Evolutionary conservation across 1,284 basidiomycete genomes (phyloP).

Genomic region (Crepidotus sp.): DNA sequence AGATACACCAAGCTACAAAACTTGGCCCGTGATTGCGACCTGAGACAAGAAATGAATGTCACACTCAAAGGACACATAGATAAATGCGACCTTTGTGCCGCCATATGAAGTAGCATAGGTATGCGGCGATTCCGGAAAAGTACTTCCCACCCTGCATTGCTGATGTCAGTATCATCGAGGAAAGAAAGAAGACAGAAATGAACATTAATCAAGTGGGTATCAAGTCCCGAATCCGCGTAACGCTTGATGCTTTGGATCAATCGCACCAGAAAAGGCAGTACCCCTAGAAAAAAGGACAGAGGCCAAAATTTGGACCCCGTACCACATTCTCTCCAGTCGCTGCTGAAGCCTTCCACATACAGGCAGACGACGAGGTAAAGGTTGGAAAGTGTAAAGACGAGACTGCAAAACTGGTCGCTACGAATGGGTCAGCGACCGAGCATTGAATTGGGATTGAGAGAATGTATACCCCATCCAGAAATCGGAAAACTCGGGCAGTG

Average conservation of each 20-base stretch:
- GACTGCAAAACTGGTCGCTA: conserved; percentile 79
- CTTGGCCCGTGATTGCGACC: conserved; percentile 4
- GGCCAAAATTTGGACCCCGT: conserved; percentile 46
- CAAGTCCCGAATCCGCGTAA: conserved; percentile 66
- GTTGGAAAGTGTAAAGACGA: conserved; percentile 67
- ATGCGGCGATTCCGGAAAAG: conserved; percentile 51
- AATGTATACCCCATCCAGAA: conserved; percentile 69
- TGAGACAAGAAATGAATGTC: neutral
- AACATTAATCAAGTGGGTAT: conserved; percentile 83
- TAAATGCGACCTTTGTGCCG: conserved; percentile 45
- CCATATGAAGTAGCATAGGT: conserved; percentile 69
- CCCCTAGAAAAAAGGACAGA: conserved; percentile 44
- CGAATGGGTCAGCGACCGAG: conserved; percentile 10
- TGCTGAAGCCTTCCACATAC: conserved; percentile 50
- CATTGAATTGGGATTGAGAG: neutral
- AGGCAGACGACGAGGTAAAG: conserved; percentile 69
- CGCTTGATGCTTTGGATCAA: conserved; percentile 82
- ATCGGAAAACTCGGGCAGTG: conserved; percentile 51
- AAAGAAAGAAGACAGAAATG: conserved; percentile 17
- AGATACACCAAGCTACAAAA: conserved; percentile 52
- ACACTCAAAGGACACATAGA: no score
- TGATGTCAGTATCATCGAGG: neutral
- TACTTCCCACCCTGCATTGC: conserved; percentile 71
- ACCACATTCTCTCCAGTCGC: conserved; percentile 36
- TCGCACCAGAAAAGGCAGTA: conserved; percentile 64